These are phyloP conservation scores for Chaetomium sp. DNA, from an alignment of 2,329 filamentous ascomycete genomes.

Conservation along the genomic window DNA sequence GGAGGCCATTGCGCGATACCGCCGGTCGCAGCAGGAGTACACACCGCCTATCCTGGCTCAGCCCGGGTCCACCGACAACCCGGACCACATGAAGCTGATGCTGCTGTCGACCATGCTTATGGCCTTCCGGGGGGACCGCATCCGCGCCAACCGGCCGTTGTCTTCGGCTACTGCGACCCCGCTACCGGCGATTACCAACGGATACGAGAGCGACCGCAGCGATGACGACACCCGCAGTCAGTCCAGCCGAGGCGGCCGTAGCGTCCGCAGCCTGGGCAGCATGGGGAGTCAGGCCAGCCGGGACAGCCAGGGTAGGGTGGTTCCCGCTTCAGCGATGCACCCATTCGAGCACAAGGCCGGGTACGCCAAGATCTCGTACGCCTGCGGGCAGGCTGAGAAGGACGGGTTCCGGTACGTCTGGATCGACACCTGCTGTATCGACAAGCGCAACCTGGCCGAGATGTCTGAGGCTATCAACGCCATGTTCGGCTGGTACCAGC, in stretches of 20 bases:
- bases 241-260: too few relatives aligned
- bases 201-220: conserved; percentile 9
- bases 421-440: conserved; percentile 35
- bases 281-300: too few relatives aligned
- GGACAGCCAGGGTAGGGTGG: neutral
- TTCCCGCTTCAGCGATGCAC: conserved; percentile 2
- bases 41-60: neutral
- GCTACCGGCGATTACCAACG: conserved; percentile 5
- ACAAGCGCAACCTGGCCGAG: conserved; percentile 31
- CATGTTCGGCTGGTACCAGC: conserved; percentile 31
- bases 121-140: conserved; percentile 19
- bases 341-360: conserved; percentile 22
- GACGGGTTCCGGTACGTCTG: conserved; percentile 28
- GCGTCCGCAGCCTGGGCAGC: too few relatives aligned
- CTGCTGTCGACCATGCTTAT: conserved; percentile 19
- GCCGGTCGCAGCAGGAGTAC: conserved; percentile 3
- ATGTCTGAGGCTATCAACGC: conserved; percentile 33
- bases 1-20: conserved; percentile 15
- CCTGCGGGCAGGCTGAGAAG: conserved; percentile 25
- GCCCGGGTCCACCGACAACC: conserved; percentile 21
- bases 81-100: conserved; percentile 30
- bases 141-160: neutral
- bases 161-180: neutral
- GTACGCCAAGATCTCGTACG: conserved; percentile 30
- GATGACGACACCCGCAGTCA: neutral